These are phyloP conservation scores for Insectozyma bohioensis DNA, from an alignment of 1,139 yeast genomes.

Conservation along the genomic window DNA sequence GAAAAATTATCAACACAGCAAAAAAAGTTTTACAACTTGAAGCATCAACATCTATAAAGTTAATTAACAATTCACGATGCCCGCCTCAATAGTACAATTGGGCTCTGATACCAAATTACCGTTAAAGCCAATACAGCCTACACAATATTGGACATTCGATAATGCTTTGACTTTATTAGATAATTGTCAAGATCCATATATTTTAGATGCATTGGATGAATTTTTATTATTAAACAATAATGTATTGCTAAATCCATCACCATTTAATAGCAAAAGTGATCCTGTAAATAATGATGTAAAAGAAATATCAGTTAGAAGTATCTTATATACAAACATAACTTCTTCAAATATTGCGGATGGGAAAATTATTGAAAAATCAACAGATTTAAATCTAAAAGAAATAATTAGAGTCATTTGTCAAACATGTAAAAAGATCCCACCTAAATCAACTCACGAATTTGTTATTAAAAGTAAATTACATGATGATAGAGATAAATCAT, in stretches of 20 bases:
- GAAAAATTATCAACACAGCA: not conserved
- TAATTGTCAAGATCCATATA: constrained; percentile 32
- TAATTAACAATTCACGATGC: constrained; percentile 1
- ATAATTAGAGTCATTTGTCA: constrained; percentile 47
- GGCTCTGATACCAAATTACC: constrained; percentile 12
- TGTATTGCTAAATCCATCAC: constrained; percentile 32
- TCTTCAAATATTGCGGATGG: constrained; percentile 37
- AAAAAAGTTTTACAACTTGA: no score
- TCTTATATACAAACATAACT: constrained; percentile 37
- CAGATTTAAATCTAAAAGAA: constrained; percentile 40
- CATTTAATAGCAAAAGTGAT: constrained; percentile 23
- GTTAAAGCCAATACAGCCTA: constrained; percentile 37
- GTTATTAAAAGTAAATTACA: constrained; percentile 35
- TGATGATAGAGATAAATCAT: constrained; percentile 33
- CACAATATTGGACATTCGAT: constrained; percentile 44
- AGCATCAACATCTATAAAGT: not conserved
- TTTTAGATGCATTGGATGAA: constrained; percentile 43
- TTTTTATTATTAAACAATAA: constrained; percentile 39
- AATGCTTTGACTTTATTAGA: constrained; percentile 38
- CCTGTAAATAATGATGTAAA: constrained; percentile 11
- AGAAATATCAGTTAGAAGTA: constrained; percentile 40
- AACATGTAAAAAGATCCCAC: constrained; percentile 28
- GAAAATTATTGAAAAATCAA: constrained; percentile 31
- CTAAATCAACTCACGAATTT: constrained; percentile 23
- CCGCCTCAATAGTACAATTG: constrained; percentile 4